Base-by-base conservation (phyloP, 352 stramenopile genomes). In the Pythium myriotylum region DNA sequence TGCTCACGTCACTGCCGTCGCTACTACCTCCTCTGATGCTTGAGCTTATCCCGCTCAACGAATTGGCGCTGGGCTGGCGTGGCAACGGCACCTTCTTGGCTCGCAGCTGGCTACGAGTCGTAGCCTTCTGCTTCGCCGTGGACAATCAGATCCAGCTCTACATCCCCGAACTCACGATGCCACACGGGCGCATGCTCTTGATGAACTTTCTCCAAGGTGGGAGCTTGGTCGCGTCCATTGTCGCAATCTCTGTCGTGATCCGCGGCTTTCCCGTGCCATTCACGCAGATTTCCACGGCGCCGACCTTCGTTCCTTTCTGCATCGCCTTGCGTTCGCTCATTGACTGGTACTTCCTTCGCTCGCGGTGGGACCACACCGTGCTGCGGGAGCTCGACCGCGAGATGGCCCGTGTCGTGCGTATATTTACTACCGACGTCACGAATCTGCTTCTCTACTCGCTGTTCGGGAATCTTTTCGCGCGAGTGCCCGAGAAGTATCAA, bases 241-340 rank as follows among this genome's bases (percentile, higher is more conserved):
- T 53, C 40, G 32, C 24, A 10, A 4, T 52, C n/a, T n/a, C 42
- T 14, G 42, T 17, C 4, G 41, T 26, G n/a, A 20, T 26, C 0
- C 6, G 54, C 4, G 54, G 32, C 9, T 61, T 61, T 13, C 54
- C 54, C 24, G 26, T 61, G 13, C 54, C 54, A 10, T 61, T 61
- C 42, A 42, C 29, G 7, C 16, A 4, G 4, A 39, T 19, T 6
- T 22, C 29, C n/a, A 45, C 27, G 16, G 29, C 32, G 40, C 54
- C 54, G 10, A 16, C 52, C 5, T 61, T 52, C 41, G 27, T 35
- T 10, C n/a, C 53, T 3, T 10, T 61, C 40, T 52, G 20, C 26
- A 45, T 41, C 8, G 24, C 32, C n/a, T 43, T 61, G 12, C 54
- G 54, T 9, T 27, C 32, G 17, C n/a, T 27, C 24, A 45, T 23